Conservation (phyloP, 2,329 filamentous ascomycete species). For the Claviceps lovelessii region DNA sequence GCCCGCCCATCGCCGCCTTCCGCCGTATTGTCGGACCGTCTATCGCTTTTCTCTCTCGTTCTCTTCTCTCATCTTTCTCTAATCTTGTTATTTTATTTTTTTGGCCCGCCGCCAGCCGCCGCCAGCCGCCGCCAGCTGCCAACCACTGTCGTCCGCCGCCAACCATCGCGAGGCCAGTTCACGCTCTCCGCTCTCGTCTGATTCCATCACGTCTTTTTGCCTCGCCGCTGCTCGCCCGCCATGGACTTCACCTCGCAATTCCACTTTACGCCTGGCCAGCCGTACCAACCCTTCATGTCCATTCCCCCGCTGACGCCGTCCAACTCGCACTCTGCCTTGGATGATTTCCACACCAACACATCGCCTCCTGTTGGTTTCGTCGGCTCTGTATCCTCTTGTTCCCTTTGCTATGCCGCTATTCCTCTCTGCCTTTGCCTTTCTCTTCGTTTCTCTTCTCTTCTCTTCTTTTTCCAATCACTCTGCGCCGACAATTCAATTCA, state of each 20-base stretch:
- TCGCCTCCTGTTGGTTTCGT: slow-evolving; percentile 4
- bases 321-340: slow-evolving; percentile 5
- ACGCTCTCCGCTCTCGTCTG: too few relatives aligned
- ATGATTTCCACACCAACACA: slow-evolving; percentile 4
- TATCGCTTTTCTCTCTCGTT: too few relatives aligned
- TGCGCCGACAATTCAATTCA: too few relatives aligned
- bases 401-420: not conserved
- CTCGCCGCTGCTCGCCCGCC: slow-evolving; percentile 2
- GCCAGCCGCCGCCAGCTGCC: too few relatives aligned
- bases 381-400: not conserved
- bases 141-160: too few relatives aligned
- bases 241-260: slow-evolving; percentile 41
- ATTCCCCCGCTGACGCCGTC: slow-evolving; percentile 41
- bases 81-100: too few relatives aligned
- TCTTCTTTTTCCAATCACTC: too few relatives aligned
- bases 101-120: too few relatives aligned
- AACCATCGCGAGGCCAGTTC: too few relatives aligned
- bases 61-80: too few relatives aligned
- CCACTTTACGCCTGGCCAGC: slow-evolving; percentile 32
- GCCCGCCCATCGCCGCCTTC: too few relatives aligned
- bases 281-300: slow-evolving; percentile 40
- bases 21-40: too few relatives aligned
- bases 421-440: not conserved
- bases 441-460: not conserved
- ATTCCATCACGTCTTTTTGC: not conserved